Percentiles rank a stretch among this genome's conserved stretches.
Evolutionary conservation across 805 yeast species (phyloP).

Genomic region (Grigorovia yakushimaensis): DNA sequence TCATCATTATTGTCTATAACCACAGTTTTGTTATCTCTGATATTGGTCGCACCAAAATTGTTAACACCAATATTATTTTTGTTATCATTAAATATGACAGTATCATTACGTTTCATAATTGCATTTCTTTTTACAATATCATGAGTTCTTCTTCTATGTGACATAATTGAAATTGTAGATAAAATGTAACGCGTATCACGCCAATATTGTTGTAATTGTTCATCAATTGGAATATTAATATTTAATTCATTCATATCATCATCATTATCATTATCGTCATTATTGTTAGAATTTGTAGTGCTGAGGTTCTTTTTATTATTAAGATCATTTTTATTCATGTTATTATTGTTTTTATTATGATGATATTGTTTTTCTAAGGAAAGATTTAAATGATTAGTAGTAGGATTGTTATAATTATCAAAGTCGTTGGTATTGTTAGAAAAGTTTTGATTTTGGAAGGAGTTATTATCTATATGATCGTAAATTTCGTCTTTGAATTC

Average conservation of each 20-base stretch:
- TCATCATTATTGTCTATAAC: slow-evolving; percentile 6
- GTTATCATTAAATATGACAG: slow-evolving; percentile 10
- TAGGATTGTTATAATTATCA: background rate
- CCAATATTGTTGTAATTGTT: slow-evolving; percentile 19
- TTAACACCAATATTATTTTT: background rate
- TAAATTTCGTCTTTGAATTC: background rate
- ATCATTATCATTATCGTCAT: background rate
- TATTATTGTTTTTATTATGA: background rate
- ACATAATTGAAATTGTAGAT: slow-evolving; percentile 19
- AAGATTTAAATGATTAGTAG: background rate
- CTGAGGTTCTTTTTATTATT: background rate
- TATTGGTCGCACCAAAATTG: no score
- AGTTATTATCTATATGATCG: background rate
- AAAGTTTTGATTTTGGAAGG: background rate
- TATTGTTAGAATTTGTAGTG: background rate
- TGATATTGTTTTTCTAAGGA: background rate
- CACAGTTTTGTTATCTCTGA: background rate
- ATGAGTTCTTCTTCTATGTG: slow-evolving; percentile 21
- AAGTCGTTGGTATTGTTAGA: background rate
- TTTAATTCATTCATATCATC: slow-evolving; percentile 4
- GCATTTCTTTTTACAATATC: slow-evolving; percentile 16
- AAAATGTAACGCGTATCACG: slow-evolving; percentile 17
- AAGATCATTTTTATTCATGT: background rate
- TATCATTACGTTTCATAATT: slow-evolving; percentile 9
- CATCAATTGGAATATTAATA: slow-evolving; percentile 11